A percentile compares a stretch with the other conserved stretches of the same genome.
phyloP scores from a whole-genome alignment of 2,329 filamentous ascomycete genomes.

The Exophiala sp. region DNA sequence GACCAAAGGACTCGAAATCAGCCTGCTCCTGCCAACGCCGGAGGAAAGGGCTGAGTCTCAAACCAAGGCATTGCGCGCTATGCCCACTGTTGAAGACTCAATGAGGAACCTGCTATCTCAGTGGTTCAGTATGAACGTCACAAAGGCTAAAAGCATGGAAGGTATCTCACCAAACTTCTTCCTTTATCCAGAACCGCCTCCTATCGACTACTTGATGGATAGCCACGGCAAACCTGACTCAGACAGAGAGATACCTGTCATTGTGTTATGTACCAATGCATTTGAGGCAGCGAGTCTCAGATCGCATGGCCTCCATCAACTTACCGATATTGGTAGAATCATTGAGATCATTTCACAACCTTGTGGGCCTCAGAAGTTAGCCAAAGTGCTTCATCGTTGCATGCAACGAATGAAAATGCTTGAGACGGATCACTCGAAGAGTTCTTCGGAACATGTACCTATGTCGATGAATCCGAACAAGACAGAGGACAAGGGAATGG shows the following conservation, averaged over 20 bases:
- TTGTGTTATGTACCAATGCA: conserved; percentile 38
- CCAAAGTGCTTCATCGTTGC: conserved; percentile 33
- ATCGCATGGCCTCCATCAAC: conserved; percentile 28
- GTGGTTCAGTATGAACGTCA: conserved; percentile 25
- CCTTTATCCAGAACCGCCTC: conserved; percentile 27
- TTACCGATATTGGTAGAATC: conserved; percentile 30
- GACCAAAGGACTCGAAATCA: conserved; percentile 15
- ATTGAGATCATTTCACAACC: conserved; percentile 40
- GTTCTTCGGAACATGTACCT: conserved; percentile 6
- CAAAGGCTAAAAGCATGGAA: conserved; percentile 14
- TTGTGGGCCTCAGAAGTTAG: conserved; percentile 41
- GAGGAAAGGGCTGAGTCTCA: not conserved
- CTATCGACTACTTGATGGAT: conserved; percentile 37
- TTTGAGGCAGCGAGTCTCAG: conserved; percentile 34
- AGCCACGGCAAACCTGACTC: conserved; percentile 32
- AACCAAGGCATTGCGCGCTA: conserved; percentile 3
- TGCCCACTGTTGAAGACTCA: conserved; percentile 23
- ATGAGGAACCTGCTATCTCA: conserved; percentile 14
- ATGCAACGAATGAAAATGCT: conserved; percentile 24
- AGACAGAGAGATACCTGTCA: conserved; percentile 31
- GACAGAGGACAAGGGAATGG: not conserved
- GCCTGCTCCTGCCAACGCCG: conserved; percentile 12
- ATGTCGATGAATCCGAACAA: conserved; percentile 3
- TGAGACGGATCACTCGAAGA: not conserved
- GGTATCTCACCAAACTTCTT: conserved; percentile 20